These are phyloP conservation scores for Colletotrichum lindemuthianum DNA, from an alignment of 2,329 filamentous ascomycete genomes.

Conservation along the genomic window DNA sequence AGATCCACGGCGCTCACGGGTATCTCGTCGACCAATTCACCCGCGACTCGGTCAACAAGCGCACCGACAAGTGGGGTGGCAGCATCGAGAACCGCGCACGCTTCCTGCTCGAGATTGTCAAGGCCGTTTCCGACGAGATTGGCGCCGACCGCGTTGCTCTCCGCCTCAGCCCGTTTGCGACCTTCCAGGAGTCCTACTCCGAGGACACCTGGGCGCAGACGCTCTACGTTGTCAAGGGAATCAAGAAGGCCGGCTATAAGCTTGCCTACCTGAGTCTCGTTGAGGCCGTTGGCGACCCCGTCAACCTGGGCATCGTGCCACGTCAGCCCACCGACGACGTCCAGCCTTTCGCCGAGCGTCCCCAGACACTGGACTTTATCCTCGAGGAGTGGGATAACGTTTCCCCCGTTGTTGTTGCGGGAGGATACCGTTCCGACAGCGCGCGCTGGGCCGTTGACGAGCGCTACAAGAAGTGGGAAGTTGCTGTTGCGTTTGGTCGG, in stretches of 20 bases:
- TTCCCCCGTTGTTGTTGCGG: constrained; percentile 45
- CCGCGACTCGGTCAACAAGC: constrained; percentile 43
- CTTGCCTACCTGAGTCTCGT: constrained; percentile 50
- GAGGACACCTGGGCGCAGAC: constrained; percentile 44
- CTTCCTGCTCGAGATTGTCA: constrained; percentile 60
- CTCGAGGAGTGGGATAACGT: constrained; percentile 42
- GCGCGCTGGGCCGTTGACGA: constrained; percentile 43
- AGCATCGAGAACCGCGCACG: constrained; percentile 63
- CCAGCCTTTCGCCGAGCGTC: constrained; percentile 32
- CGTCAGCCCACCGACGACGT: constrained; percentile 36
- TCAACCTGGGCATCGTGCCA: constrained; percentile 33
- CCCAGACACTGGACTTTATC: constrained; percentile 43
- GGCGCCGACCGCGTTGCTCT: constrained; percentile 49
- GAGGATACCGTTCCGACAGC: constrained; percentile 39
- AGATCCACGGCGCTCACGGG: constrained; percentile 62
- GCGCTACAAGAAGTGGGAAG: constrained; percentile 39
- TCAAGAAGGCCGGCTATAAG: constrained; percentile 41
- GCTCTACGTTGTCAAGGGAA: constrained; percentile 40
- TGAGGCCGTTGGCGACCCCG: constrained; percentile 45
- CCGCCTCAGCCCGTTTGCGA: constrained; percentile 44
- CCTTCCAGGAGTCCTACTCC: constrained; percentile 42
- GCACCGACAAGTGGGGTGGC: constrained; percentile 63
- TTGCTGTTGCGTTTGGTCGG: constrained; percentile 49
- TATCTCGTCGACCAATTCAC: constrained; percentile 68
- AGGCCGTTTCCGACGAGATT: constrained; percentile 49